Conservation (phyloP, 208 protist genomes). For the Wallacemonas rigidus region DNA sequence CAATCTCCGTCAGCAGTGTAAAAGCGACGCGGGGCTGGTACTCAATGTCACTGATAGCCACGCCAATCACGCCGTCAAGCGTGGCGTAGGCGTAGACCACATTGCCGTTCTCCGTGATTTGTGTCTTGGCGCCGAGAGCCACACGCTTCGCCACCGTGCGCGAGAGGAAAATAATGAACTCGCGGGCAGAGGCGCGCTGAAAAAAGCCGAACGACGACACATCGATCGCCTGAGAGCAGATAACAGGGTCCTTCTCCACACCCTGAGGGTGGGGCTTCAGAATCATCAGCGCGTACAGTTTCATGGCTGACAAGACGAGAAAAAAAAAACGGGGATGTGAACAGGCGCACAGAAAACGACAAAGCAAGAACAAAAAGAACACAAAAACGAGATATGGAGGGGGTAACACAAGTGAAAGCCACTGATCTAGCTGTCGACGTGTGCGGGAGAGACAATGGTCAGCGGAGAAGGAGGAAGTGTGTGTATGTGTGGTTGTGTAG, state of each 20-base stretch:
- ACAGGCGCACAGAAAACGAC: neutral
- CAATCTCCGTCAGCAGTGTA: conserved; percentile 71
- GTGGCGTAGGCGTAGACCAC: conserved; percentile 73
- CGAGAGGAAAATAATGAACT: conserved; percentile 89
- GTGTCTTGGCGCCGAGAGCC: conserved; percentile 58
- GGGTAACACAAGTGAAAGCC: too few species aligned
- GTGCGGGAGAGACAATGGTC: too few species aligned
- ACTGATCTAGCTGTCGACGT: too few species aligned
- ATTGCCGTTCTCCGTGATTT: conserved; percentile 85
- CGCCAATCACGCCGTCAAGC: conserved; percentile 74
- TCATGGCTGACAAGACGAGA: conserved; percentile 39
- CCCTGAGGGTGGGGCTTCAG: conserved; percentile 53
- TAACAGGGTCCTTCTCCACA: conserved; percentile 69
- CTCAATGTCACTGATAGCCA: conserved; percentile 86
- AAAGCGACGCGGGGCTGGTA: conserved; percentile 89
- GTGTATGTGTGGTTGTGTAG: too few species aligned
- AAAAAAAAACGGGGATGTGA: neutral
- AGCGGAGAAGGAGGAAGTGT: too few species aligned
- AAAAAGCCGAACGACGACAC: conserved; percentile 90
- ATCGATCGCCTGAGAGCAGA: conserved; percentile 80
- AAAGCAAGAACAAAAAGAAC: neutral
- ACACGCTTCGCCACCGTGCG: conserved; percentile 84
- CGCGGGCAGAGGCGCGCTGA: conserved; percentile 72
- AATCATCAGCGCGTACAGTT: conserved; percentile 74
- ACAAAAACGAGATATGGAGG: too few species aligned